A percentile compares a stretch with the other conserved stretches of the same genome.
Evolutionary conservation across 345 rosid species (phyloP).

Genomic region (Barbarea vulgaris): DNA sequence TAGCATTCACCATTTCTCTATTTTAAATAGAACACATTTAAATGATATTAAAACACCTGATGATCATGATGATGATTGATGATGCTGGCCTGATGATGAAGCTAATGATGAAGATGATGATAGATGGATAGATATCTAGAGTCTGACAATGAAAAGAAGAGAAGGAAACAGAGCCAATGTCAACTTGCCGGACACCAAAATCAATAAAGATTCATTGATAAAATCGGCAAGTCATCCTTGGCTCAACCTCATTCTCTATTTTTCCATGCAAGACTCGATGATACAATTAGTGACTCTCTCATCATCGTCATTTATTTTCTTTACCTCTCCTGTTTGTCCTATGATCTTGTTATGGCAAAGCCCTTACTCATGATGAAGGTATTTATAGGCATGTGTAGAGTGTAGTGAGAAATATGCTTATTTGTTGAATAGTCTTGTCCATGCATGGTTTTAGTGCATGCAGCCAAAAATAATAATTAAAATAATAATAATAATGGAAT

Average conservation of each 20-base stretch:
- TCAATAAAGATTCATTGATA: background rate
- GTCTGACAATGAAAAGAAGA: slow-evolving; percentile 36
- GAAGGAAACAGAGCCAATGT: slow-evolving; percentile 38
- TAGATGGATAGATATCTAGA: background rate
- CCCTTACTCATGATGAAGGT: background rate
- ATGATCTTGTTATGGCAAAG: slow-evolving; percentile 23
- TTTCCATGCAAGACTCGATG: slow-evolving; percentile 34
- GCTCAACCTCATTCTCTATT: slow-evolving; percentile 38
- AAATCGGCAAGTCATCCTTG: slow-evolving; percentile 42
- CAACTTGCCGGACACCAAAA: slow-evolving; percentile 29
- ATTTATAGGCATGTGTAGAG: slow-evolving; percentile 25
- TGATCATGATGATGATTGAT: background rate
- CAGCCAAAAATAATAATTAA: slow-evolving; percentile 5
- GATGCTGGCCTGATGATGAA: background rate
- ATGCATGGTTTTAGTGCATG: slow-evolving; percentile 10
- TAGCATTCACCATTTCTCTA: background rate
- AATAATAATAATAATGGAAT: slow-evolving; percentile 1
- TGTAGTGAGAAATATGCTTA: background rate
- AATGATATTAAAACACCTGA: background rate
- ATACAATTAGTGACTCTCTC: background rate
- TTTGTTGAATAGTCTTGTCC: too few relatives aligned
- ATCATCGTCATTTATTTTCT: background rate
- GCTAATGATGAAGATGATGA: background rate
- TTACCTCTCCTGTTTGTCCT: background rate
- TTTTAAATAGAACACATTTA: background rate